These are phyloP conservation scores for Tillandsia leiboldiana DNA, from an alignment of 176 grass and related monocot species.

Conservation along the genomic window DNA sequence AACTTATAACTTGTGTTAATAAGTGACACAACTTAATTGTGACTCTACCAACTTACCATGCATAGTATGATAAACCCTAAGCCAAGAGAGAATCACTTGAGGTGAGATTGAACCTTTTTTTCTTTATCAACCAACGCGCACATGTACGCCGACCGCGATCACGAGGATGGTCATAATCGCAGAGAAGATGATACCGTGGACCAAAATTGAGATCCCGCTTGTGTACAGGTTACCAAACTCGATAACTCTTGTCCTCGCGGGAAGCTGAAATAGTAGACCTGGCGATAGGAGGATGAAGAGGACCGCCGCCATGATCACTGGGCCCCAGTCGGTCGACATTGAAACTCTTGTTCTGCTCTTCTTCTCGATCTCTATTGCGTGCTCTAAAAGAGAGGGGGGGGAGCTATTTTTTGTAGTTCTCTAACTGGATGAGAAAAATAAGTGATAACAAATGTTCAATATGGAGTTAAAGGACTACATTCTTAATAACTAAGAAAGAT, in stretches of 20 bases:
- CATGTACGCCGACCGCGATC: slow-evolving; percentile 35
- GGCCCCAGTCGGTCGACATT: slow-evolving; percentile 38
- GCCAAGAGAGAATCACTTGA: neutral
- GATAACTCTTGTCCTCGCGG: slow-evolving; percentile 27
- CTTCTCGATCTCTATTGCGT: neutral
- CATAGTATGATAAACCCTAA: no score
- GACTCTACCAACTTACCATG: no score
- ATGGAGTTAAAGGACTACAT: no score
- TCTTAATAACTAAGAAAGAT: no score
- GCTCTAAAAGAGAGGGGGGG: no score
- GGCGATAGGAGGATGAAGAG: slow-evolving; percentile 51
- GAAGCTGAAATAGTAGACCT: slow-evolving; percentile 40
- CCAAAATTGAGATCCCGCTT: slow-evolving; percentile 38
- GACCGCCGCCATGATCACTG: slow-evolving; percentile 32
- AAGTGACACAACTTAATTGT: no score
- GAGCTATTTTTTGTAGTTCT: no score
- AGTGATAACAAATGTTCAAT: no score
- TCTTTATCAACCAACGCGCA: slow-evolving; percentile 18
- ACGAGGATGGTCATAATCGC: slow-evolving; percentile 26
- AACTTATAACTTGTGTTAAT: no score
- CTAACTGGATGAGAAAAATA: no score
- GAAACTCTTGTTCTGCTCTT: neutral
- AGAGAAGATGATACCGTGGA: slow-evolving; percentile 38
- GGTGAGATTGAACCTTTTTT: neutral
- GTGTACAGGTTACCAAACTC: slow-evolving; percentile 57